Base-by-base conservation (phyloP, 1,284 basidiomycete species). In the Apiotrichum sp. region DNA sequence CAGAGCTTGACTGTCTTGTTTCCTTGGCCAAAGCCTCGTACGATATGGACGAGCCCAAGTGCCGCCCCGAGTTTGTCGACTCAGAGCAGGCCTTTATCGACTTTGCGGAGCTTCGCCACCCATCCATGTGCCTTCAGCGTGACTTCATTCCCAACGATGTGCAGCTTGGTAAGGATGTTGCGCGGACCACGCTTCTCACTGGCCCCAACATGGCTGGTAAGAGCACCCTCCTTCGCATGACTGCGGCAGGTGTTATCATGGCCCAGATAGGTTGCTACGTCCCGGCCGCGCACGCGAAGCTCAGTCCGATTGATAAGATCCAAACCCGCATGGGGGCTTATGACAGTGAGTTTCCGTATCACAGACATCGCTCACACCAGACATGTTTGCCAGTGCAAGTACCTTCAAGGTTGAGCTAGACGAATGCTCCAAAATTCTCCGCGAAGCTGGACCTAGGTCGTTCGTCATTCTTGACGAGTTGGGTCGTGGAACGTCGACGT, bases 251-350 rank as follows among this genome's bases (percentile, higher is more conserved):
- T 34, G 86, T 96, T 58, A 97, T 98, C 65, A 89, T 97, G 85
- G 93, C 93, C 6, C 95, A 98, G 72, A 79, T 98, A 16, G 96
- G 96, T n/a, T 98, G 98, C 86, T 84, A 88, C 51, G 91, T 99
- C 3, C 96, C 96, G 3, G 95, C 96, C 0, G 75, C 81, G 38
- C 82, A 78, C 51, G 96, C 95, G 33, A 81, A 87, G 38, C 73
- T 99, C 48, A 87, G 86, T 62, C 92, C 96, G 0, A 85, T 97
- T 2, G 95, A 99, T 72, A 81, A 88, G 31, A 97, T 99, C 65
- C 83, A 96, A 58, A 98, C 95, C 6, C 86, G 96, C 33, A 98
- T 98, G 95, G 96, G 96, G 16, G 96, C 96, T 2, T 93, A 95
- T 71, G 93, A 97, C 70, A 93, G 72, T 73, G 63, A 66, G 70